These are phyloP conservation scores for Aspergillus fijiensis DNA, from an alignment of 2,329 filamentous ascomycete genomes.

Conservation along the genomic window DNA sequence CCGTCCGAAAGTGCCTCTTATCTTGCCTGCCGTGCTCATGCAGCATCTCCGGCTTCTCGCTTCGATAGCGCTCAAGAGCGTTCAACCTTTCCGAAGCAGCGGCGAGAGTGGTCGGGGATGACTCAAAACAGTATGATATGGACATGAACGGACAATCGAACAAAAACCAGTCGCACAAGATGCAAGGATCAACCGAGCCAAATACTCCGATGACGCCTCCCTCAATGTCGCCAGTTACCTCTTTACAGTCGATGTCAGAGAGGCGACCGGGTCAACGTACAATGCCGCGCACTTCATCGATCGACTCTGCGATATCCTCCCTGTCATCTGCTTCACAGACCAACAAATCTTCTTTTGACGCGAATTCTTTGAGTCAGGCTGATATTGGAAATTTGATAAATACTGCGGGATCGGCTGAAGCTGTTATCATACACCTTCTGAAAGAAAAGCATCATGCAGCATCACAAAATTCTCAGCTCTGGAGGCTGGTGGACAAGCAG, in stretches of 20 bases:
- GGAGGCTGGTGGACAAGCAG: slow-evolving; percentile 96
- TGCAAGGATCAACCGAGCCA: slow-evolving; percentile 27
- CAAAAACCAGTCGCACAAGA: slow-evolving; percentile 27
- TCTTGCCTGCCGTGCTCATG: slow-evolving; percentile 28
- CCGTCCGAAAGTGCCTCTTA: slow-evolving; percentile 24
- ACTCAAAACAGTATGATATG: slow-evolving; percentile 25
- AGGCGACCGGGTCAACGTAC: slow-evolving; percentile 34
- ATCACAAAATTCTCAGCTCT: slow-evolving; percentile 88
- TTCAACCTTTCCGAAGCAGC: slow-evolving; percentile 16
- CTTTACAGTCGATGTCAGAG: slow-evolving; percentile 30
- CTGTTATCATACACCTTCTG: slow-evolving; percentile 80
- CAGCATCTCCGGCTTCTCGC: slow-evolving; percentile 30
- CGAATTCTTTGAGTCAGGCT: slow-evolving; percentile 57
- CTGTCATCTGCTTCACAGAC: slow-evolving; percentile 62
- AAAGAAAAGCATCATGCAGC: slow-evolving; percentile 88
- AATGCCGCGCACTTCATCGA: slow-evolving; percentile 75
- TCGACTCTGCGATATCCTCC: slow-evolving; percentile 87
- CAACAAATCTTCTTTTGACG: slow-evolving; percentile 59
- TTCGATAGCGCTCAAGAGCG: slow-evolving; percentile 21
- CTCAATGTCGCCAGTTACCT: slow-evolving; percentile 29
- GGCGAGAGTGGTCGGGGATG: slow-evolving; percentile 14
- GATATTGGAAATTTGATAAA: slow-evolving; percentile 79
- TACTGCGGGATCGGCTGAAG: slow-evolving; percentile 83
- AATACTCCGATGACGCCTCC: slow-evolving; percentile 33
- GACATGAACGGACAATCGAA: slow-evolving; percentile 24